phyloP scores from a whole-genome alignment of 2,329 filamentous ascomycete genomes.

The Gaeumannomyces sp. region DNA sequence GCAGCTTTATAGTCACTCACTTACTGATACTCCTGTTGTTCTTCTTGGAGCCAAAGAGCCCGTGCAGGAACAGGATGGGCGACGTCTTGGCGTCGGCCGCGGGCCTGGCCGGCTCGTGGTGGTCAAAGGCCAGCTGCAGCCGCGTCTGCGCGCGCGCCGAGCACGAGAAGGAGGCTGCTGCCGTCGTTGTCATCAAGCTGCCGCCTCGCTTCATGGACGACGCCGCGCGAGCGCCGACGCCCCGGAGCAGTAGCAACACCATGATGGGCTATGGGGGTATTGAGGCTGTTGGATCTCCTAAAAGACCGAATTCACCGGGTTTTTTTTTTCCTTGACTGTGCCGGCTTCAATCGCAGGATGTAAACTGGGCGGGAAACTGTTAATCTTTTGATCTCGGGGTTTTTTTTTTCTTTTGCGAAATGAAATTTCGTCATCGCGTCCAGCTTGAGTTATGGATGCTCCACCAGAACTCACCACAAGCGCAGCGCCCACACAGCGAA shows the following conservation, averaged over 20 bases:
- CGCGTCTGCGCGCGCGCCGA: conserved; percentile 2
- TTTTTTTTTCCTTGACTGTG: too few species aligned
- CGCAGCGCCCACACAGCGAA: background rate
- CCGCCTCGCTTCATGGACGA: too few species aligned
- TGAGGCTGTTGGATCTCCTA: too few species aligned
- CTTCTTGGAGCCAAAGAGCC: conserved; percentile 89
- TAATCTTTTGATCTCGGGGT: background rate
- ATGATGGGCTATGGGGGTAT: background rate
- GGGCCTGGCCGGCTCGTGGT: conserved; percentile 52
- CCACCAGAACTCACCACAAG: background rate
- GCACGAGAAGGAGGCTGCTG: background rate
- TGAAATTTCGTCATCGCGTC: background rate
- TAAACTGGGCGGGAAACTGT: background rate
- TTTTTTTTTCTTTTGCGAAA: background rate
- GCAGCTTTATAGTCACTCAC: conserved; percentile 44
- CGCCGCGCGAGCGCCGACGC: too few species aligned
- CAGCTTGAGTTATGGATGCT: background rate
- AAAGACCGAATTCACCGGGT: too few species aligned
- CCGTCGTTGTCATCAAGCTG: too few species aligned
- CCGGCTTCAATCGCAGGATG: background rate
- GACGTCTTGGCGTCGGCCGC: conserved; percentile 34
- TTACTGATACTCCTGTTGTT: conserved; percentile 94
- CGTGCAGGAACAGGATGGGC: conserved; percentile 85
- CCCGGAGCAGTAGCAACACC: background rate
- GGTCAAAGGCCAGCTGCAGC: conserved; percentile 54